A percentile compares a stretch with the other conserved stretches of the same genome.
Conservation (phyloP, 2,329 filamentous ascomycete genomes). For the Lecanicillium sp. region DNA sequence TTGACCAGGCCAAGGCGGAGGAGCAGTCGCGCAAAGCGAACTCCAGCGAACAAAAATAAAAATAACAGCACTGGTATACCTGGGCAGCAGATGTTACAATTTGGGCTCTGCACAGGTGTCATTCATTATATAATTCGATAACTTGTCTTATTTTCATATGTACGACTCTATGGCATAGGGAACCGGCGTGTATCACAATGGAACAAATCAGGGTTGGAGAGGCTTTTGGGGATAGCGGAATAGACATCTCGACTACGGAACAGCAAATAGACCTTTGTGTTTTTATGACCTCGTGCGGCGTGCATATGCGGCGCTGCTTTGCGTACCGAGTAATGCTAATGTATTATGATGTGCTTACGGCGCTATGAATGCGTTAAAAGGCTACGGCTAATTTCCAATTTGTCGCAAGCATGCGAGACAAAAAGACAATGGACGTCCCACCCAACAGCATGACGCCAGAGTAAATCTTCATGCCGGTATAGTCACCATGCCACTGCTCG, state of each 20-base stretch:
- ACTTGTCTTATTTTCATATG: slow-evolving; percentile 11
- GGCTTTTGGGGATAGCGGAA: slow-evolving; percentile 8
- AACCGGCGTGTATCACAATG: slow-evolving; percentile 9
- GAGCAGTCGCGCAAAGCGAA: background rate
- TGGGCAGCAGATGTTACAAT: background rate
- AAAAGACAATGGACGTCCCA: slow-evolving; percentile 14
- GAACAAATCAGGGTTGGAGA: slow-evolving; percentile 7
- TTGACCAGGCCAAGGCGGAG: slow-evolving; percentile 1
- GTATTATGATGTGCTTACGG: too few relatives aligned
- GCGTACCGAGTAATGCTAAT: too few relatives aligned
- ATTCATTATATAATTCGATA: slow-evolving; percentile 9
- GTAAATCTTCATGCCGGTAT: slow-evolving; percentile 20
- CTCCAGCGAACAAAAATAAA: slow-evolving; percentile 7
- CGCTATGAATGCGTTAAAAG: too few relatives aligned
- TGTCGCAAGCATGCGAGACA: slow-evolving; percentile 14
- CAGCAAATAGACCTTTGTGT: slow-evolving; percentile 9
- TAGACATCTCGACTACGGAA: slow-evolving; percentile 11
- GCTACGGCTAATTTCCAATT: slow-evolving; percentile 13
- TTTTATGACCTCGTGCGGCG: too few relatives aligned
- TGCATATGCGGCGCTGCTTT: too few relatives aligned
- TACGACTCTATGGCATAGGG: slow-evolving; percentile 9
- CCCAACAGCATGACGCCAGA: slow-evolving; percentile 16
- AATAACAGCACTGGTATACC: background rate
- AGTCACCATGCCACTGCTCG: slow-evolving; percentile 11
- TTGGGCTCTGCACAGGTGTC: background rate